These are phyloP conservation scores for Candida insectalens DNA, from an alignment of 805 yeast genomes.

Conservation along the genomic window DNA sequence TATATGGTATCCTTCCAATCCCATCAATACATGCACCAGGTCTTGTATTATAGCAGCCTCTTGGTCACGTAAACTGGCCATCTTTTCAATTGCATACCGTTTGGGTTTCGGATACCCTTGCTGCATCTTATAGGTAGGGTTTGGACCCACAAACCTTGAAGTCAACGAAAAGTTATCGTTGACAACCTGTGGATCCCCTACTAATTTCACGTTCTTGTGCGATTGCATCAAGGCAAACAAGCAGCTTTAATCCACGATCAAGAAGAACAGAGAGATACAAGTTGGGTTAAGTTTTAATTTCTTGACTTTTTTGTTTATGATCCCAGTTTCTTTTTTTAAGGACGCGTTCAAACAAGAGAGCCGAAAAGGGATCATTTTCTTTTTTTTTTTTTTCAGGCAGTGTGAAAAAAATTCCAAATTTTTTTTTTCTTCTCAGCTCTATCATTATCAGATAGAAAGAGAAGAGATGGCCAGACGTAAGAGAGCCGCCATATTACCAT, in stretches of 20 bases:
- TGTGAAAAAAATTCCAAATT: too few species aligned
- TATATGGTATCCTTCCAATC: slow-evolving; percentile 71
- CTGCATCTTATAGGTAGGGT: slow-evolving; percentile 11
- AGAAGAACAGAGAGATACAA: too few species aligned
- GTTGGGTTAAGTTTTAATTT: neutral
- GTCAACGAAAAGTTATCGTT: slow-evolving; percentile 3
- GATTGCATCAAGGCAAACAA: slow-evolving; percentile 4
- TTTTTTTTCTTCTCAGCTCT: slow-evolving; percentile 1
- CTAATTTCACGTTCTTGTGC: too few species aligned
- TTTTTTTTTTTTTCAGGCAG: neutral
- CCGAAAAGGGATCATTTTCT: too few species aligned
- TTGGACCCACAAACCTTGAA: slow-evolving; percentile 12
- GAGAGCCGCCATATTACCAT: slow-evolving; percentile 90
- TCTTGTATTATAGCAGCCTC: slow-evolving; percentile 70
- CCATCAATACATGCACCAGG: slow-evolving; percentile 54
- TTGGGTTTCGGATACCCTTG: slow-evolving; percentile 9
- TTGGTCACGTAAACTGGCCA: slow-evolving; percentile 44
- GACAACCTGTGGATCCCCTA: too few species aligned
- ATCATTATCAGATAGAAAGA: neutral
- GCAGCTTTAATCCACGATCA: too few species aligned
- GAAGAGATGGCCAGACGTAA: slow-evolving; percentile 69
- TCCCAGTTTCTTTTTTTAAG: neutral
- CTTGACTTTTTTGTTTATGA: neutral
- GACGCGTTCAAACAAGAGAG: neutral
- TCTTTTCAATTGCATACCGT: slow-evolving; percentile 33